These are phyloP conservation scores for Saccharomyces hybrid DNA, from an alignment of 1,139 yeast species.

Conservation along the genomic window DNA sequence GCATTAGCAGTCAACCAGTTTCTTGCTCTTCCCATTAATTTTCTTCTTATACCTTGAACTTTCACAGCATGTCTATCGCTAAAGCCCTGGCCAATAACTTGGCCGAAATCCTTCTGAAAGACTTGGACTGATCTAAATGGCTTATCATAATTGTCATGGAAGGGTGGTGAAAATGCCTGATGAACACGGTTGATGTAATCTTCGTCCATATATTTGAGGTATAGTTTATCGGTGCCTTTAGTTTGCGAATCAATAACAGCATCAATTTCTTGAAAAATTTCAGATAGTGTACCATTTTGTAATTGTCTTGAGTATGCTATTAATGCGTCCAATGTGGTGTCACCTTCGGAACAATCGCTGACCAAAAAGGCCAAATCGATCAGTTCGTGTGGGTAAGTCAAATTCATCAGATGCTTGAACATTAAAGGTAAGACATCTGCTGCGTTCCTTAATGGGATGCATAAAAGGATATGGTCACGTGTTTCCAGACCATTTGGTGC, in stretches of 20 bases:
- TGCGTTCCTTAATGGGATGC: slow-evolving; percentile 78
- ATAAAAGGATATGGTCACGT: slow-evolving; percentile 59
- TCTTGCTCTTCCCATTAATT: slow-evolving; percentile 66
- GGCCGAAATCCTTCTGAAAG: slow-evolving; percentile 78
- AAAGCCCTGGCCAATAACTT: slow-evolving; percentile 79
- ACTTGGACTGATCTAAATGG: slow-evolving; percentile 75
- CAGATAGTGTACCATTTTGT: slow-evolving; percentile 60
- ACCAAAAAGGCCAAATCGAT: slow-evolving; percentile 81
- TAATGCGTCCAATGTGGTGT: slow-evolving; percentile 61
- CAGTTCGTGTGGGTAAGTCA: slow-evolving; percentile 73
- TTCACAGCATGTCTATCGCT: slow-evolving; percentile 83
- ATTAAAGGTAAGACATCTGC: slow-evolving; percentile 73
- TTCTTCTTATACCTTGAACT: slow-evolving; percentile 76
- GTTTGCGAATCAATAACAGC: slow-evolving; percentile 48
- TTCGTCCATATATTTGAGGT: slow-evolving; percentile 61
- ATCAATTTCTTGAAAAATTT: slow-evolving; percentile 46
- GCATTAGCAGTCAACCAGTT: slow-evolving; percentile 62
- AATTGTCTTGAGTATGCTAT: slow-evolving; percentile 58
- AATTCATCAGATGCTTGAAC: slow-evolving; percentile 75
- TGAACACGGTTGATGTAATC: slow-evolving; percentile 52
- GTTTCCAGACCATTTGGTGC: slow-evolving; percentile 45
- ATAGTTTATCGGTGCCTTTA: slow-evolving; percentile 54
- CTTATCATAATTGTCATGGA: slow-evolving; percentile 53
- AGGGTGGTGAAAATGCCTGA: slow-evolving; percentile 54
- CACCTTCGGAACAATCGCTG: slow-evolving; percentile 73